phyloP scores from a whole-genome alignment of 129 eudicot genomes.

The Cynara cardunculus region DNA sequence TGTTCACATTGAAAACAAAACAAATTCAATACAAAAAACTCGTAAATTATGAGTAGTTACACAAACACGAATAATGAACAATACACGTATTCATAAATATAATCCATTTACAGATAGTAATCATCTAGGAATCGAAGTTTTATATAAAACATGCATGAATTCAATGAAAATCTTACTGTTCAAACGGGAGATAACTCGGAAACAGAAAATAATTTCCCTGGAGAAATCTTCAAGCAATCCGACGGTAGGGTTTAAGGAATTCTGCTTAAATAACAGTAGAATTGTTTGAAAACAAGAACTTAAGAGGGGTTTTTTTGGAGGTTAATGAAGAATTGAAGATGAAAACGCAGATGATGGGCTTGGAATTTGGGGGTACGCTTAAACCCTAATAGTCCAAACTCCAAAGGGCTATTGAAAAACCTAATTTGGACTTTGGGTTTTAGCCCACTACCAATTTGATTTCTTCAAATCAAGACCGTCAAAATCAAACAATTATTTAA shows the following conservation, averaged over 20 bases:
- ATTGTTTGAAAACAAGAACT: neutral
- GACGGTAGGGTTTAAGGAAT: conserved; percentile 32
- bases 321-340: neutral
- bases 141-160: neutral
- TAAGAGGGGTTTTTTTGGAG: conserved; percentile 16
- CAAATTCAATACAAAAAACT: neutral
- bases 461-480: neutral
- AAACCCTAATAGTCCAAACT: conserved; percentile 31
- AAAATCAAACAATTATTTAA: no score
- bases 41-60: neutral
- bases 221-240: conserved; percentile 5
- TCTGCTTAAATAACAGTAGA: neutral
- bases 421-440: neutral
- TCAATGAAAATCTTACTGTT: conserved; percentile 12
- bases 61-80: neutral
- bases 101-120: neutral
- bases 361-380: conserved; percentile 13
- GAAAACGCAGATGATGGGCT: conserved; percentile 22
- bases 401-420: neutral
- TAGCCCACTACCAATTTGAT: neutral
- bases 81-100: neutral
- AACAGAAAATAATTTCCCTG: conserved; percentile 11
- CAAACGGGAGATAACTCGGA: conserved; percentile 17
- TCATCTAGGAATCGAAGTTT: neutral
- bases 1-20: neutral